phyloP scores from a whole-genome alignment of 2,329 filamentous ascomycete genomes.

The Cyphellophora europaea region DNA sequence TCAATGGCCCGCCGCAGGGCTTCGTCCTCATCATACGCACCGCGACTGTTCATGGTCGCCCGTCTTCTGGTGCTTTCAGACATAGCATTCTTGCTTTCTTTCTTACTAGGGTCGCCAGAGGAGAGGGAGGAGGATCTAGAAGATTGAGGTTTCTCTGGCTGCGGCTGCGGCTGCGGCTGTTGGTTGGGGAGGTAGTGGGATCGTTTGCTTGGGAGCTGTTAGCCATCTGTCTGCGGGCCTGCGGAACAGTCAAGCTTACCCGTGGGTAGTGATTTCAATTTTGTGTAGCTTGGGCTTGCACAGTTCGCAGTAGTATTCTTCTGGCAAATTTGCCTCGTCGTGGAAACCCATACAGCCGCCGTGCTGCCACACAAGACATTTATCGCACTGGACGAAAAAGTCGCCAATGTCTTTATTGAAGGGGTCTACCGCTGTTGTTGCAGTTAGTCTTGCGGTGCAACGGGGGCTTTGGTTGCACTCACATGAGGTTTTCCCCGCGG shows the following conservation, averaged over 20 bases:
- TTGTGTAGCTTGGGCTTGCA: slow-evolving; percentile 88
- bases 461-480: too few relatives aligned
- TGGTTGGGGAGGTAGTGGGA: too few relatives aligned
- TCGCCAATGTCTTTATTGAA: slow-evolving; percentile 79
- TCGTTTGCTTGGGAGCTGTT: too few relatives aligned
- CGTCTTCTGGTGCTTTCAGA: slow-evolving; percentile 64
- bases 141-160: too few relatives aligned
- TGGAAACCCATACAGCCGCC: slow-evolving; percentile 96
- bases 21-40: slow-evolving; percentile 92
- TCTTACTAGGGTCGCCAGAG: slow-evolving; percentile 30
- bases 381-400: slow-evolving; percentile 95
- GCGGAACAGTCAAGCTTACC: too few relatives aligned
- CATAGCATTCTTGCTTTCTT: slow-evolving; percentile 40
- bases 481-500: too few relatives aligned
- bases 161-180: too few relatives aligned
- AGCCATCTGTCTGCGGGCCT: too few relatives aligned
- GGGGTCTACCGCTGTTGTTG: too few relatives aligned
- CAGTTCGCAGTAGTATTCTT: slow-evolving; percentile 96
- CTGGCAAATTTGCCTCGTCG: slow-evolving; percentile 83
- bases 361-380: slow-evolving; percentile 96
- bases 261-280: slow-evolving; percentile 40
- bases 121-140: slow-evolving; percentile 32
- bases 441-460: too few relatives aligned
- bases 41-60: slow-evolving; percentile 95
- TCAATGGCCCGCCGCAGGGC: slow-evolving; percentile 82